phyloP scores from a whole-genome alignment of 2,329 filamentous ascomycete species.

The Fusarium luffae region DNA sequence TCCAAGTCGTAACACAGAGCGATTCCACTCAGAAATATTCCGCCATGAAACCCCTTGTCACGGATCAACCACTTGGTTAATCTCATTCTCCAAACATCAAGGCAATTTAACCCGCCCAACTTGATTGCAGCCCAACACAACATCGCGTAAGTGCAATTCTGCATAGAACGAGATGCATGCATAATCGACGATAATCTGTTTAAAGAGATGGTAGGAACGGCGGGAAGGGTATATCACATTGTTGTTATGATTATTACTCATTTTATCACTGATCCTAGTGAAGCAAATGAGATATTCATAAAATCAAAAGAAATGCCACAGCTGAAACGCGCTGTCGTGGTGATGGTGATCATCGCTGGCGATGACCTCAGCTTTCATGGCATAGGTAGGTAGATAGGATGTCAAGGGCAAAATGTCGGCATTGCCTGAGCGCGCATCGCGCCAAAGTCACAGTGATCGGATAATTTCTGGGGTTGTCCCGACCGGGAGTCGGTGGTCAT shows the following conservation, averaged over 20 bases:
- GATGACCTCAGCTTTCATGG: constrained; percentile 30
- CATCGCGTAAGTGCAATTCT: background rate
- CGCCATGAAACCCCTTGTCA: constrained; percentile 20
- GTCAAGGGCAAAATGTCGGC: constrained; percentile 18
- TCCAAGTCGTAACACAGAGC: constrained; percentile 20
- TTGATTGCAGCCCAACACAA: constrained; percentile 9
- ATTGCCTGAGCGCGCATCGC: constrained; percentile 26
- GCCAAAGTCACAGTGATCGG: constrained; percentile 12
- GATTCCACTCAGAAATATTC: constrained; percentile 2
- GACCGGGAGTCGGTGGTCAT: background rate
- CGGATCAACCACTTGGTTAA: constrained; percentile 31
- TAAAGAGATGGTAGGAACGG: background rate
- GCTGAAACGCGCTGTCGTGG: constrained; percentile 12
- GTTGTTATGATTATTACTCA: background rate
- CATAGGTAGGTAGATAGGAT: background rate
- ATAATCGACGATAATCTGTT: constrained; percentile 1
- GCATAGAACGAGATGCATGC: background rate
- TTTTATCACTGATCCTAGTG: background rate
- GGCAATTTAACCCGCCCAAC: constrained; percentile 10
- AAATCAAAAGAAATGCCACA: constrained; percentile 1
- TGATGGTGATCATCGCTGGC: constrained; percentile 17
- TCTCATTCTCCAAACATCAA: constrained; percentile 13
- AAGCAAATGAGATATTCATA: background rate
- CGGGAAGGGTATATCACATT: background rate
- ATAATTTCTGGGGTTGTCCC: constrained; percentile 19